Percentiles rank a stretch among this genome's conserved stretches.
These are phyloP conservation scores for Priceomyces medius DNA, from an alignment of 805 yeast species.

Conservation along the genomic window DNA sequence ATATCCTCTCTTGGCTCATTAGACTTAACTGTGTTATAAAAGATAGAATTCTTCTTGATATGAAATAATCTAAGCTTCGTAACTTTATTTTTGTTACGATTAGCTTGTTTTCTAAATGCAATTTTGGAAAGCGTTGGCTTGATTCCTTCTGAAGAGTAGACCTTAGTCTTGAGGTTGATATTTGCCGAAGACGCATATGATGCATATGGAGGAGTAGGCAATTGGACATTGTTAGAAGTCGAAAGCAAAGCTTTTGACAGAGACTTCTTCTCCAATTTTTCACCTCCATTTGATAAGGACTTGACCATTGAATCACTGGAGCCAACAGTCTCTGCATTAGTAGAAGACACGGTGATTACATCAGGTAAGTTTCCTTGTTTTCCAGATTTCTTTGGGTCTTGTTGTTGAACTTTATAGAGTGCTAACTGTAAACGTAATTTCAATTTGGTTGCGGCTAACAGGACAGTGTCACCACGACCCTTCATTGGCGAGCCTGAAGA, in stretches of 20 bases:
- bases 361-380: neutral
- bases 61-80: conserved; percentile 33
- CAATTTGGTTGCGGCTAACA: conserved; percentile 43
- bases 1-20: conserved; percentile 3
- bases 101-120: conserved; percentile 16
- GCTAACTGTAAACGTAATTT: conserved; percentile 44
- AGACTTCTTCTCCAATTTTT: conserved; percentile 3
- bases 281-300: no score
- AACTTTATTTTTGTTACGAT: conserved; percentile 8
- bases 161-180: conserved; percentile 21
- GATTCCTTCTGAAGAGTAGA: conserved; percentile 3
- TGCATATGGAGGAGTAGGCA: conserved; percentile 16
- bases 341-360: neutral
- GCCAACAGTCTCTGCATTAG: neutral
- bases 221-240: conserved; percentile 3
- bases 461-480: conserved; percentile 28
- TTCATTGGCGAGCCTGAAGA: conserved; percentile 1
- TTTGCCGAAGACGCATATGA: conserved; percentile 19
- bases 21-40: conserved; percentile 19
- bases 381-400: conserved; percentile 4
- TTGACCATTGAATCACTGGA: neutral
- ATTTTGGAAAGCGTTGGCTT: conserved; percentile 24
- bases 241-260: conserved; percentile 5
- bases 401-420: conserved; percentile 34
- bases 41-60: conserved; percentile 36